Conservation (phyloP, 2,329 filamentous ascomycete genomes). For the Beauveria brongniartii region DNA sequence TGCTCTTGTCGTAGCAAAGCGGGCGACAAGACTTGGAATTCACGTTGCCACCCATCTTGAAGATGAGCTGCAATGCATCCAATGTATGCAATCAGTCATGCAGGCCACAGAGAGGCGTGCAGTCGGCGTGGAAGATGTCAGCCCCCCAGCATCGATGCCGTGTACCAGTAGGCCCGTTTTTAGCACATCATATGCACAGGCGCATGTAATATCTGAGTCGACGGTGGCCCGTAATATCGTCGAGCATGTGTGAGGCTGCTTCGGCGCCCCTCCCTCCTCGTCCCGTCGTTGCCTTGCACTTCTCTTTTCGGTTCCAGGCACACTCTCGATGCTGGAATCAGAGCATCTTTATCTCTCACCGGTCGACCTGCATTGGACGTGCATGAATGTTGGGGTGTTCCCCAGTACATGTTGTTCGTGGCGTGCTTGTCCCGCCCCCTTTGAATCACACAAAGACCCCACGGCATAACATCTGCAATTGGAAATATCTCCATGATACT, state of each 20-base stretch:
- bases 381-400: neutral
- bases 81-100: neutral
- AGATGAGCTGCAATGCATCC: neutral
- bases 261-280: neutral
- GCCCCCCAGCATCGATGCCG: neutral
- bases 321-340: neutral
- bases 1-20: neutral
- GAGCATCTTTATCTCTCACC: neutral
- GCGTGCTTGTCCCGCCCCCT: neutral
- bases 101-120: slow-evolving; percentile 2
- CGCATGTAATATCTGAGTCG: neutral
- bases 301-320: neutral
- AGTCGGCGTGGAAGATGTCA: neutral
- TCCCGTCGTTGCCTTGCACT: neutral
- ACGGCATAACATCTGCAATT: neutral
- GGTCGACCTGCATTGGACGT: neutral
- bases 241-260: neutral
- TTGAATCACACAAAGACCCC: neutral
- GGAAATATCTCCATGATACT: slow-evolving; percentile 1
- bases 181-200: neutral
- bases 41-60: neutral
- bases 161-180: neutral
- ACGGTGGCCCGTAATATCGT: neutral
- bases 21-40: no score
- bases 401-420: neutral